A percentile compares a stretch with the other conserved stretches of the same genome.
Conservation (phyloP, 139 green algal genomes). For the Volvox reticuliferus region DNA sequence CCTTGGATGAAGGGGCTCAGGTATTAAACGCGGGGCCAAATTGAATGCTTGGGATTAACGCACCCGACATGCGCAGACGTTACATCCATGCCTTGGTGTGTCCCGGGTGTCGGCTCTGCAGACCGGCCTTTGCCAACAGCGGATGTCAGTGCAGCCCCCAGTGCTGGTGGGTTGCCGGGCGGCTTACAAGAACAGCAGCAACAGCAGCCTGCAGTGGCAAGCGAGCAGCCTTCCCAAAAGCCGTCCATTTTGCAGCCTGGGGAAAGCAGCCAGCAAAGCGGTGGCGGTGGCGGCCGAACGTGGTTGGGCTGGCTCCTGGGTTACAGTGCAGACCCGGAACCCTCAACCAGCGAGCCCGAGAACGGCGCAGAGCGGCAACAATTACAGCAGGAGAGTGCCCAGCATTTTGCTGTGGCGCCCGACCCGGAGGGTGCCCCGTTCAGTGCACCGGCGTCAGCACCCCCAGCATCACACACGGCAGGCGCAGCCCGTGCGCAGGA, state of each 20-base stretch:
- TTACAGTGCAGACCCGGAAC: not conserved
- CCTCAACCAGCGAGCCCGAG: not conserved
- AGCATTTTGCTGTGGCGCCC: not conserved
- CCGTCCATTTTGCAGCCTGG: not conserved
- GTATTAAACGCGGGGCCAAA: no score
- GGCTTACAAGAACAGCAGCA: not conserved
- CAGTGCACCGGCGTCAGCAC: not conserved
- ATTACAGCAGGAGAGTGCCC: not conserved
- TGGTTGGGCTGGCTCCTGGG: slow-evolving; percentile 63
- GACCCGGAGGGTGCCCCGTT: not conserved
- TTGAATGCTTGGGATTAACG: no score
- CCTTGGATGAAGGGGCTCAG: no score
- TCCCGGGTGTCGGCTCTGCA: not conserved
- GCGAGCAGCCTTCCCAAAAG: not conserved
- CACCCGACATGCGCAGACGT: no score
- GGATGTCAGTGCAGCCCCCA: not conserved
- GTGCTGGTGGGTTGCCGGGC: not conserved
- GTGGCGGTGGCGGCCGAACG: slow-evolving; percentile 24
- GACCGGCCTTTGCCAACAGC: not conserved
- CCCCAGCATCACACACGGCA: not conserved
- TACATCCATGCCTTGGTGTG: no score
- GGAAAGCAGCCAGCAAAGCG: not conserved
- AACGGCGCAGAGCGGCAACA: not conserved
- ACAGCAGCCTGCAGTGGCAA: not conserved
- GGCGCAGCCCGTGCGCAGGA: not conserved